Evolutionary conservation across 139 green algal species (phyloP).

Genomic region (Tetradesmus obliquus): DNA sequence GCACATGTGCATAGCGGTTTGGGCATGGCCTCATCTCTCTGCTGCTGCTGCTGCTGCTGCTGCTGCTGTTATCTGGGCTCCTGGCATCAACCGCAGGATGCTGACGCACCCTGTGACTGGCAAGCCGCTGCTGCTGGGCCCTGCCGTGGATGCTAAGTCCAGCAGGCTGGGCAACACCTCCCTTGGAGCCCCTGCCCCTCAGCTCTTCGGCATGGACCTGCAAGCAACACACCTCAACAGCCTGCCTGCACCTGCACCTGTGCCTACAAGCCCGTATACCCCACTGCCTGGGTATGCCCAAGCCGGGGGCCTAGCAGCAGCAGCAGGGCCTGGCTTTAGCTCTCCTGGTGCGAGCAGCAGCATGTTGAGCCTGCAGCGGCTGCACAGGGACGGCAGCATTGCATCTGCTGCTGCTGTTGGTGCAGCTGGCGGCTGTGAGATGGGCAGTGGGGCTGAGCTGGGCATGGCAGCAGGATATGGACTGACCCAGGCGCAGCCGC

Average conservation of each 20-base stretch:
- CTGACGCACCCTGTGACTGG: conserved; percentile 37
- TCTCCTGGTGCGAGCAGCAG: background rate
- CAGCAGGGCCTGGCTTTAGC: background rate
- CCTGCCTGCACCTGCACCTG: background rate
- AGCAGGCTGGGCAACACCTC: conserved; percentile 34
- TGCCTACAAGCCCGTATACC: background rate
- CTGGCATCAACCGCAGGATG: background rate
- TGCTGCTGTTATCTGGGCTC: too few relatives aligned
- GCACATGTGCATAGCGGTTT: too few relatives aligned
- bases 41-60: background rate
- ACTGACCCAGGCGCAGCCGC: background rate
- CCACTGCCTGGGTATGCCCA: background rate
- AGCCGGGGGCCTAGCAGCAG: background rate
- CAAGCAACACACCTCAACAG: background rate
- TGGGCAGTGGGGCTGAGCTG: too few relatives aligned
- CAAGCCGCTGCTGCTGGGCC: conserved; percentile 39
- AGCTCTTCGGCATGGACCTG: conserved; percentile 32
- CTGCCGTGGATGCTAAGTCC: conserved; percentile 33
- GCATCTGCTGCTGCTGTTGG: background rate
- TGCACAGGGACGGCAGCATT: background rate
- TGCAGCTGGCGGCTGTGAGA: background rate
- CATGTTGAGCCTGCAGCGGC: background rate
- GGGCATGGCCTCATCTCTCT: too few relatives aligned
- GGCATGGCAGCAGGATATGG: background rate
- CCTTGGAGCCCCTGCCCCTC: conserved; percentile 31